A percentile compares a stretch with the other conserved stretches of the same genome.
These are phyloP conservation scores for Brassica cretica DNA, from an alignment of 345 rosid species.

Conservation along the genomic window DNA sequence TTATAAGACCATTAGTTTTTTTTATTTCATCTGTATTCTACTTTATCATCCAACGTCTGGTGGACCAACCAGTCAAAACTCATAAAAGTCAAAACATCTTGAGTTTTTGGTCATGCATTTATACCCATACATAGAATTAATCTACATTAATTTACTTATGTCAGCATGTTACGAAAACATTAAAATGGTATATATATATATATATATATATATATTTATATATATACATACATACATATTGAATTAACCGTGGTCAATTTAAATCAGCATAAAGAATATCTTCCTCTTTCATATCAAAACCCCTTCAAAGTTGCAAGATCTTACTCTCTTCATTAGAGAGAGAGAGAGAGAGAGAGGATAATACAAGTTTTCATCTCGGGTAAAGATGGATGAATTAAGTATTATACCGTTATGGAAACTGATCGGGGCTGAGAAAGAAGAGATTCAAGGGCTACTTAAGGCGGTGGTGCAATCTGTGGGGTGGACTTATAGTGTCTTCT, in stretches of 20 bases:
- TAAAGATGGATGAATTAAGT: slow-evolving; percentile 27
- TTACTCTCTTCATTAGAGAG: background rate
- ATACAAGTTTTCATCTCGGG: background rate
- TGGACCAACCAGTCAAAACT: slow-evolving; percentile 88
- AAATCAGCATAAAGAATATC: slow-evolving; percentile 11
- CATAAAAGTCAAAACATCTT: slow-evolving; percentile 18
- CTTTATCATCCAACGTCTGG: slow-evolving; percentile 54
- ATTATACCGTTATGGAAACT: slow-evolving; percentile 20
- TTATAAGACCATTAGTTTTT: background rate
- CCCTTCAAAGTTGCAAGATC: slow-evolving; percentile 47
- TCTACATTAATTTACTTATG: background rate
- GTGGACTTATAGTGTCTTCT: slow-evolving; percentile 94
- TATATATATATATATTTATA: background rate
- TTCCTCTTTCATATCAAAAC: slow-evolving; percentile 16
- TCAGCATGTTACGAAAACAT: background rate
- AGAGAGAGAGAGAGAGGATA: background rate
- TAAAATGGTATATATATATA: background rate
- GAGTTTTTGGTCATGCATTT: slow-evolving; percentile 24
- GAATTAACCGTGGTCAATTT: slow-evolving; percentile 17
- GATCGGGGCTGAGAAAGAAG: slow-evolving; percentile 39
- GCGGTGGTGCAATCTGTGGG: slow-evolving; percentile 85
- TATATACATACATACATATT: background rate
- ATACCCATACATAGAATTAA: slow-evolving; percentile 10
- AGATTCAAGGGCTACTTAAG: slow-evolving; percentile 71
- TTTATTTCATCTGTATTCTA: background rate